phyloP scores from a whole-genome alignment of 2,329 filamentous ascomycete species.

The Gaeumannomyces tritici region DNA sequence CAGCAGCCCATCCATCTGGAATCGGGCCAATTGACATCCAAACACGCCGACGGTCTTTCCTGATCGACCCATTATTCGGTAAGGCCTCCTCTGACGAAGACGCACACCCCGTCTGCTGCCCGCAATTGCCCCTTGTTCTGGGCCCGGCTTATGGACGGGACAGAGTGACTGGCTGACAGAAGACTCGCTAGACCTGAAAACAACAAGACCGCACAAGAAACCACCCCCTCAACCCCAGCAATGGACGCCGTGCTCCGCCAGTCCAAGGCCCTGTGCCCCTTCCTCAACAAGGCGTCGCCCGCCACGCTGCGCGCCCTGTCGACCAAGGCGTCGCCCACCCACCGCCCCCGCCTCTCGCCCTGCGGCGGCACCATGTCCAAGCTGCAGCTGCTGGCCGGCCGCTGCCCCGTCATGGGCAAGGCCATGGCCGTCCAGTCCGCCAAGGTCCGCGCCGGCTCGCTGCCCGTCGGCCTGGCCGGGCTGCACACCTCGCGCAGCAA shows the following conservation, averaged over 20 bases:
- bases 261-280: constrained; percentile 94
- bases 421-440: constrained; percentile 79
- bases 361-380: constrained; percentile 95
- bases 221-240: constrained; percentile 9
- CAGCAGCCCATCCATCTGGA: neutral
- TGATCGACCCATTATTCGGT: neutral
- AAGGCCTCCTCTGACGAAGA: too few species aligned
- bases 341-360: constrained; percentile 45
- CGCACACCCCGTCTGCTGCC: too few species aligned
- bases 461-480: constrained; percentile 40
- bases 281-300: constrained; percentile 89
- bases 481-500: constrained; percentile 74
- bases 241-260: constrained; percentile 96
- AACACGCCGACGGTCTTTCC: neutral
- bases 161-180: too few species aligned
- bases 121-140: too few species aligned
- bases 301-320: constrained; percentile 85
- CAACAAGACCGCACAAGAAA: neutral
- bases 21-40: neutral
- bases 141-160: too few species aligned
- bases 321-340: constrained; percentile 51
- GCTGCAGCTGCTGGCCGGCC: constrained; percentile 84
- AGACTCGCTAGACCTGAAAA: neutral
- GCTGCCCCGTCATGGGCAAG: constrained; percentile 98
- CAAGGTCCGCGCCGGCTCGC: constrained; percentile 34